Evolutionary conservation across 2,329 filamentous ascomycete genomes (phyloP).

Genomic region (Beauveria sp.): DNA sequence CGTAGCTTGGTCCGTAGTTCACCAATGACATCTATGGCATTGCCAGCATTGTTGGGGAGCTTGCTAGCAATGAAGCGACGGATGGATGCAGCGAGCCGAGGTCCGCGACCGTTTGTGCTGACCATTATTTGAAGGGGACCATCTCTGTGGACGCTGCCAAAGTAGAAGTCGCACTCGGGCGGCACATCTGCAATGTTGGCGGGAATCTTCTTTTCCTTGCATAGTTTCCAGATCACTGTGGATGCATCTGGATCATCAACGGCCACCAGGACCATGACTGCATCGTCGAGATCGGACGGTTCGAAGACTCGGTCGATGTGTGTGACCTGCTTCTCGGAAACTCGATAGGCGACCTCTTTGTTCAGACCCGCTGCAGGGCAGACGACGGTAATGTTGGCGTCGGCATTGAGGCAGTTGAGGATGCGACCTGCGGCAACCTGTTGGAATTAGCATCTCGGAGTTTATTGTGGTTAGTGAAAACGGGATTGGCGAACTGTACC

Average conservation of each 20-base stretch:
- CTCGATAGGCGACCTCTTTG: constrained; percentile 77
- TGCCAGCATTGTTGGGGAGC: constrained; percentile 72
- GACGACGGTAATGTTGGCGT: constrained; percentile 81
- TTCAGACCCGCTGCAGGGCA: constrained; percentile 75
- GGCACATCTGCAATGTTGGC: constrained; percentile 98
- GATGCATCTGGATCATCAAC: constrained; percentile 93
- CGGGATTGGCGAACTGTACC: constrained; percentile 43
- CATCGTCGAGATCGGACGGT: constrained; percentile 73
- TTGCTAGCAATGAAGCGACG: constrained; percentile 70
- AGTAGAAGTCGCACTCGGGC: constrained; percentile 97
- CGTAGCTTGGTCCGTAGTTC: constrained; percentile 71
- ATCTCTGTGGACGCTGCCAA: constrained; percentile 90
- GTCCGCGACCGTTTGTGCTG: constrained; percentile 94
- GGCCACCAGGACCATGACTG: constrained; percentile 84
- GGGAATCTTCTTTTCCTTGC: constrained; percentile 74
- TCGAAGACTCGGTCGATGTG: constrained; percentile 81
- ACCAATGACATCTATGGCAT: constrained; percentile 80
- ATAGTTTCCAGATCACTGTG: constrained; percentile 84
- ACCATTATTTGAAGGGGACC: constrained; percentile 98
- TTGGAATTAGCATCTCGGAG: neutral
- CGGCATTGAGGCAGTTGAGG: constrained; percentile 88
- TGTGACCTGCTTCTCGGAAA: constrained; percentile 65
- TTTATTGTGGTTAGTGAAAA: neutral
- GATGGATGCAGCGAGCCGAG: constrained; percentile 80
- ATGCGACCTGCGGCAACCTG: constrained; percentile 95